These are phyloP conservation scores for Carex myosuroides DNA, from an alignment of 176 grass and related monocot genomes.

Conservation along the genomic window DNA sequence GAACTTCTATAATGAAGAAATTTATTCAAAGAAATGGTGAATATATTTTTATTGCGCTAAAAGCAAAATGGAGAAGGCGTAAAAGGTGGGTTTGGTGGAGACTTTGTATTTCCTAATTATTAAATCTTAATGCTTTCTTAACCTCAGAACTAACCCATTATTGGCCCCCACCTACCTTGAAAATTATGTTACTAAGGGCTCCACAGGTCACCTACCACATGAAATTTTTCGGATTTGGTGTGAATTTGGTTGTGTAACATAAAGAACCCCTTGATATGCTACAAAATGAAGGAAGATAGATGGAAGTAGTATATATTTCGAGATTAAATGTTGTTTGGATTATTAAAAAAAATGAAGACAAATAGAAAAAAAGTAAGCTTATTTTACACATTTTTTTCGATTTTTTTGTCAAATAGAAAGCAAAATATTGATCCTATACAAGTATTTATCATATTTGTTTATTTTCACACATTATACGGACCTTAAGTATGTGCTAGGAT, in stretches of 20 bases:
- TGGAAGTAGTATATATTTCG: neutral
- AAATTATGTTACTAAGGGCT: neutral
- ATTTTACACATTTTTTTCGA: neutral
- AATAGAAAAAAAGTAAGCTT: neutral
- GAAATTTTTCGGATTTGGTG: neutral
- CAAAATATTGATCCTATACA: no score
- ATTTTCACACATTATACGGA: neutral
- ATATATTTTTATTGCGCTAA: neutral
- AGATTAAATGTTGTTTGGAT: no score
- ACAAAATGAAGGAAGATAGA: neutral
- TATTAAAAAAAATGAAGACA: neutral
- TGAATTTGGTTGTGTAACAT: neutral
- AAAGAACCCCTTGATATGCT: neutral
- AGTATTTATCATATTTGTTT: neutral
- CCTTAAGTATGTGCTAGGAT: no score
- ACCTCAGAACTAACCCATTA: conserved; percentile 14
- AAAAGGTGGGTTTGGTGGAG: conserved; percentile 13
- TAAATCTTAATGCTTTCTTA: conserved; percentile 13
- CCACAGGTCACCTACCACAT: conserved; percentile 17
- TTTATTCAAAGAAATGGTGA: neutral
- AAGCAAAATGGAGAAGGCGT: neutral
- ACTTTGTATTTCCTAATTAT: neutral
- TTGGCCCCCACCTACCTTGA: conserved; percentile 15
- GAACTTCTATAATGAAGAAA: neutral
- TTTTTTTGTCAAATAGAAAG: neutral